These are phyloP conservation scores for Peziza echinospora DNA, from an alignment of 495 filamentous ascomycete genomes.

Conservation along the genomic window DNA sequence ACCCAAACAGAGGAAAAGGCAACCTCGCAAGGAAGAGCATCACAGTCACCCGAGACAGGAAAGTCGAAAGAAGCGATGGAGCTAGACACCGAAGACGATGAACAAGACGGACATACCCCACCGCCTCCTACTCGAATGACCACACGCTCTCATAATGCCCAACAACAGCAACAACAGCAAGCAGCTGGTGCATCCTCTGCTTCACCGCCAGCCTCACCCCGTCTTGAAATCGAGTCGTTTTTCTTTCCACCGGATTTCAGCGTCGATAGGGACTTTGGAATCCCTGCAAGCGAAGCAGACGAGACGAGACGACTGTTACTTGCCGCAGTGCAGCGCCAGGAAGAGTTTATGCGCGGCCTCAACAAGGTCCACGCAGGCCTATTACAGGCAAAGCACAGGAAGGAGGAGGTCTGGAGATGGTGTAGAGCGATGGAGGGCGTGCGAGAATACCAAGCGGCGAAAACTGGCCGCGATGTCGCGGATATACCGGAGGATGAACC, in stretches of 20 bases:
- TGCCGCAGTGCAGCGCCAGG: constrained; percentile 82
- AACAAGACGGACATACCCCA: constrained; percentile 1
- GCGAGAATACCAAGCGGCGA: constrained; percentile 74
- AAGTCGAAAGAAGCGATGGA: constrained; percentile 6
- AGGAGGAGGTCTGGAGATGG: constrained; percentile 63
- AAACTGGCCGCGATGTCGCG: constrained; percentile 50
- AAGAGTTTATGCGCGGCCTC: constrained; percentile 71
- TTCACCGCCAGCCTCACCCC: constrained; percentile 17
- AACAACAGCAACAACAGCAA: constrained; percentile 32
- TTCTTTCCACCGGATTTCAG: constrained; percentile 46
- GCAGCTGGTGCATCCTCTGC: constrained; percentile 26
- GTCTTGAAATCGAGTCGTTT: constrained; percentile 49
- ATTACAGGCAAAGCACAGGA: constrained; percentile 52
- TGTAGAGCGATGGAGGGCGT: constrained; percentile 22
- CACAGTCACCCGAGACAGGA: neutral
- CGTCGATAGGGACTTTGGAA: constrained; percentile 56
- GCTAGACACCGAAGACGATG: constrained; percentile 7
- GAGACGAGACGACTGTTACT: constrained; percentile 67
- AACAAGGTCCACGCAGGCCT: constrained; percentile 55
- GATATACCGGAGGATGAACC: constrained; percentile 71
- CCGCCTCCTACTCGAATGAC: constrained; percentile 34
- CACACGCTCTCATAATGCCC: constrained; percentile 25
- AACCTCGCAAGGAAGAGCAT: neutral
- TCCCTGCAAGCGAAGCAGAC: constrained; percentile 64
- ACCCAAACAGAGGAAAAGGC: neutral